Base-by-base conservation (phyloP, 2,329 filamentous ascomycete species). In the Pyrenophora tritici-repentis region DNA sequence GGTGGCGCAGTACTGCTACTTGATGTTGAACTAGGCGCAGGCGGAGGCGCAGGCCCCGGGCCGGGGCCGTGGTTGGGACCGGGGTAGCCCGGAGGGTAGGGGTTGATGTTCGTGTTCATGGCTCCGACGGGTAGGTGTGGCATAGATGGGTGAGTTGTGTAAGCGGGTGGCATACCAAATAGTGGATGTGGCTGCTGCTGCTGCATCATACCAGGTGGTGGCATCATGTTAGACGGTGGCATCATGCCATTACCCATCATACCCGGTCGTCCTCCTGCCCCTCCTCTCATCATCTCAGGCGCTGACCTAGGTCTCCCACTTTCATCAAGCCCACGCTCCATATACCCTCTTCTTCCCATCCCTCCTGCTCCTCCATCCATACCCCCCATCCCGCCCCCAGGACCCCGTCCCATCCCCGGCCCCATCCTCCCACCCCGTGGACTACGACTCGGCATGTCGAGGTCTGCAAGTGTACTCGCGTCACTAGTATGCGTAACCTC, bases 91-190 rank as follows among this genome's bases (percentile, higher is more conserved):
- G 18, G 18, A 3, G 5, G 18, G 18, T 20, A 20, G 3, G 18
- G 18, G 18, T 20, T 20, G 3, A 20, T 20, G 18, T 20, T 20
- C 18, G 5, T 20, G 18, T 49, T 41, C 18, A 34, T 32, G 39
- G 10, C 24, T 18, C 32, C 43, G 10, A 18, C 17, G 22, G 24
- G 10, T 18, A 38, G 35, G n/a, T 35, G 20, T 34, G 42, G 38
- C 24, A 56, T 39, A 20, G 47, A 37, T 32, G 53, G 39, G 17
- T 53, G 42, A 10, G 53, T 36, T 13, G 50, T 47, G 26, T 56
- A 58, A 22, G 50, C 51, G 18, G 53, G 52, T 10, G 50, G 51
- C 40, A 50, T 44, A 16, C 50, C 45, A 10, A 31, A 26, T 3
- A 46, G 44, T 39, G 33, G 18, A 5, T 20, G 40, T 4, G 18